Percentiles rank a stretch among this genome's conserved stretches.
These are phyloP conservation scores for Ustilaginoidea virens DNA, from an alignment of 2,329 filamentous ascomycete species.

Conservation along the genomic window DNA sequence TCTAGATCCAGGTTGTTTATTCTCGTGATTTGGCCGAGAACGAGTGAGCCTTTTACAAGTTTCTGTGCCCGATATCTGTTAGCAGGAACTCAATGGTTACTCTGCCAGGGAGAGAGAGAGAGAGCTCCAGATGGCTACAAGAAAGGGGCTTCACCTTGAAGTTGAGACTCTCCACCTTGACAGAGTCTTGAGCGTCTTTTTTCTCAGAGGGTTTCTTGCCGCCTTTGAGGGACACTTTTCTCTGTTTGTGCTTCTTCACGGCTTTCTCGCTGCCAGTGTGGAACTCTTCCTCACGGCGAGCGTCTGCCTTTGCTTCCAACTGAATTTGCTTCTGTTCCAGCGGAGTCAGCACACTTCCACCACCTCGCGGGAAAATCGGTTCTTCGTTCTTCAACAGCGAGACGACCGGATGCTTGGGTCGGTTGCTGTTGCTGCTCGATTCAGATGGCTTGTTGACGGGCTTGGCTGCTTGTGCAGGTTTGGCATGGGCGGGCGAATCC, in stretches of 20 bases:
- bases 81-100: slow-evolving; percentile 12
- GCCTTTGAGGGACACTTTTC: slow-evolving; percentile 33
- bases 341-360: slow-evolving; percentile 77
- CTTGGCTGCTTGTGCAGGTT: slow-evolving; percentile 10
- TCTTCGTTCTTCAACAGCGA: slow-evolving; percentile 60
- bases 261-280: slow-evolving; percentile 28
- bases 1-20: slow-evolving; percentile 69
- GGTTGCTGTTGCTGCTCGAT: slow-evolving; percentile 10
- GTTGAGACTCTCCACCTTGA: slow-evolving; percentile 75
- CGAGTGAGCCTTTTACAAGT: slow-evolving; percentile 68
- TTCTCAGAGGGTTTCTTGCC: slow-evolving; percentile 35
- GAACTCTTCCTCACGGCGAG: slow-evolving; percentile 69
- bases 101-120: no score
- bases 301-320: slow-evolving; percentile 83
- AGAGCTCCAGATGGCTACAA: slow-evolving; percentile 2
- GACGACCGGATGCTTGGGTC: slow-evolving; percentile 20
- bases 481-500: slow-evolving; percentile 15
- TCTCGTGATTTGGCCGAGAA: slow-evolving; percentile 72
- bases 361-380: slow-evolving; percentile 80
- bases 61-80: slow-evolving; percentile 35
- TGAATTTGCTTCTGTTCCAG: slow-evolving; percentile 95
- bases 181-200: slow-evolving; percentile 30
- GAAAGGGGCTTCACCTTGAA: slow-evolving; percentile 81
- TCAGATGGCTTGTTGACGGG: slow-evolving; percentile 17
- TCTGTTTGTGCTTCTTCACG: slow-evolving; percentile 40